Evolutionary conservation across 495 filamentous ascomycete genomes (phyloP), one percentile per base, ranked within the genome.

Genomic region (Tuber calosporum): DNA sequence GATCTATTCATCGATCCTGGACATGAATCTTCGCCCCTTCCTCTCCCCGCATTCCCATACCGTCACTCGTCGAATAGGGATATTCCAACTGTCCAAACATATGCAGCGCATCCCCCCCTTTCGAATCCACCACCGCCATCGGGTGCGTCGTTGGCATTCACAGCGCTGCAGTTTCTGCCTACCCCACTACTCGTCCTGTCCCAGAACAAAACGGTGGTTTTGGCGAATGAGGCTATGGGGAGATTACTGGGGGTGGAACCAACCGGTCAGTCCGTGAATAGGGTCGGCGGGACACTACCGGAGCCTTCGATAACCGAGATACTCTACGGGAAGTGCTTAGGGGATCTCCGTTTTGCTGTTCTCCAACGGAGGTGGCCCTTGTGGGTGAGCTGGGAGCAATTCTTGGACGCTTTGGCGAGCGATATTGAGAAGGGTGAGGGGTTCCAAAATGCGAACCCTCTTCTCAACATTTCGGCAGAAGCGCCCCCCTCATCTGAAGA

Each of bases 181-280:
- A 87, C 89, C 36, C 90, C 90, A 3, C 78, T 91, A 30, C 77
- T 92, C 30, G 87, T 92, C 2, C 81, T 91, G 53, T 87, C 86
- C 26, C 85, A 84, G 45, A 69, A 86, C 66, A 92, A 91, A 82
- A 90, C 87, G 0, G 85, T 92, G 2, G 84, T 90, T 6, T 79
- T 92, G 26, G 90, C 89, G 13, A 92, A 92, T 79, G 90, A 91
- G 69, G 88, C 90, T 20, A 89, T 91, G 89, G 87, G 86, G 34
- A 84, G 86, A 68, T 77, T 92, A 72, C 80, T 92, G 48, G 86
- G 85, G 20, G 81, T 89, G 72, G 83, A 73, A 20, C 72, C 79
- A n/a, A 68, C 77, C 45, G 71, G 17, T 2, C 77, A 82, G 66
- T 75, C 71, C 66, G 69, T 79, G 79, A 68, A 73, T 70, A 26